A percentile compares a stretch with the other conserved stretches of the same genome.
These are phyloP conservation scores for Phylloboletellus chloephorus DNA, from an alignment of 1,284 basidiomycete genomes.

Conservation along the genomic window DNA sequence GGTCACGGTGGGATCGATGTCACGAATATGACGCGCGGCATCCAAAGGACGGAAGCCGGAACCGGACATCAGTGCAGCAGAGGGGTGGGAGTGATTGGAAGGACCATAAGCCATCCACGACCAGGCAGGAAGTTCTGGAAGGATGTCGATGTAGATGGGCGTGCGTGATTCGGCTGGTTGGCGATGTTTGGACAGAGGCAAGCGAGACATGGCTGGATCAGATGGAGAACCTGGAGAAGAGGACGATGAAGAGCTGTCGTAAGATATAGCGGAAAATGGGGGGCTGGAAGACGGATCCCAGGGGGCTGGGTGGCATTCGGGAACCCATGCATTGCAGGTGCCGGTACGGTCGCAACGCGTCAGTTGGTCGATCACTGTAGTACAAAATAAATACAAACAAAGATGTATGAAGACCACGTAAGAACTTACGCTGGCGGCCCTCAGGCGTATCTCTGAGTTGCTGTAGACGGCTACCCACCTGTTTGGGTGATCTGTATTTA, in stretches of 20 bases:
- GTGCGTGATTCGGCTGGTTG: constrained; percentile 34
- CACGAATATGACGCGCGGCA: constrained; percentile 45
- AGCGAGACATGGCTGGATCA: constrained; percentile 29
- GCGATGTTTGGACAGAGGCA: constrained; percentile 17
- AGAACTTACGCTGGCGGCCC: constrained; percentile 54
- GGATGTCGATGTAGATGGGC: constrained; percentile 56
- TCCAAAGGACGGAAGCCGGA: constrained; percentile 35
- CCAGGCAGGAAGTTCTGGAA: constrained; percentile 33
- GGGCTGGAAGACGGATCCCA: constrained; percentile 24
- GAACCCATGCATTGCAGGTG: constrained; percentile 18
- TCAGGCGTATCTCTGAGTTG: constrained; percentile 64
- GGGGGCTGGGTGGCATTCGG: constrained; percentile 13
- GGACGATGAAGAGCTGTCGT: constrained; percentile 38
- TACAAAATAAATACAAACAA: constrained; percentile 29
- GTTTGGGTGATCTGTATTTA: constrained; percentile 60
- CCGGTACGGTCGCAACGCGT: constrained; percentile 32
- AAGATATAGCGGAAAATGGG: constrained; percentile 28
- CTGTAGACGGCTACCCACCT: constrained; percentile 68
- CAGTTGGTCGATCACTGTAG: constrained; percentile 31
- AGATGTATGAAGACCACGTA: constrained; percentile 23
- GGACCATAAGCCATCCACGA: constrained; percentile 20
- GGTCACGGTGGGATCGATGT: constrained; percentile 61
- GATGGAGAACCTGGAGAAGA: constrained; percentile 35
- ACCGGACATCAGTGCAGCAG: constrained; percentile 14
- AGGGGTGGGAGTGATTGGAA: constrained; percentile 7